Evolutionary conservation across 2,329 filamentous ascomycete species (phyloP).

Genomic region (Penicillium griseofulvum): DNA sequence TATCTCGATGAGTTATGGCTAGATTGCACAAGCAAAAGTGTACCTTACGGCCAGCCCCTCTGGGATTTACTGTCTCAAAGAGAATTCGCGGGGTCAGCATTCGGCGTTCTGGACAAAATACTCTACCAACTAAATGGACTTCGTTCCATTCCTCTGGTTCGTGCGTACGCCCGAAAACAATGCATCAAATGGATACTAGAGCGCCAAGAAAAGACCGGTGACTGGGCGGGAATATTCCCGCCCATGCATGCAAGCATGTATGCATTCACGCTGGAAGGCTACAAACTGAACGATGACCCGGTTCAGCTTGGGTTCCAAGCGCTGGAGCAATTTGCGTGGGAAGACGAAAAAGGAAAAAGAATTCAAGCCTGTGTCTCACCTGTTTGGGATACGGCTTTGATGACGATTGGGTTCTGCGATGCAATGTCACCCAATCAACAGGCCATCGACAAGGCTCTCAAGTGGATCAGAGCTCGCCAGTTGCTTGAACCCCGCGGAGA

Average conservation of each 20-base stretch:
- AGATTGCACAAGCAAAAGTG: constrained; percentile 19
- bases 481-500: constrained; percentile 26
- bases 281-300: constrained; percentile 15
- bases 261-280: constrained; percentile 33
- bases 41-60: constrained; percentile 13
- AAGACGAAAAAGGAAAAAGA: constrained; percentile 27
- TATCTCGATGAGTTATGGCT: constrained; percentile 37
- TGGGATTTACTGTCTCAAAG: background rate
- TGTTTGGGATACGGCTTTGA: constrained; percentile 39
- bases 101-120: constrained; percentile 17
- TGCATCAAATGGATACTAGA: constrained; percentile 33
- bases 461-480: constrained; percentile 24
- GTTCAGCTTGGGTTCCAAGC: constrained; percentile 25
- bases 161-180: constrained; percentile 16
- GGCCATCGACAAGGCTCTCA: background rate
- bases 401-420: constrained; percentile 31
- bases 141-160: constrained; percentile 11
- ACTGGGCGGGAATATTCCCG: constrained; percentile 32
- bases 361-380: constrained; percentile 31
- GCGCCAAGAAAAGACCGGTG: constrained; percentile 30
- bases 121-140: constrained; percentile 16
- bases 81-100: constrained; percentile 4
- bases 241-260: constrained; percentile 28
- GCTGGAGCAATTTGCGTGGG: constrained; percentile 27
- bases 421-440: background rate